Evolutionary conservation across 169 alveolate genomes (phyloP), one percentile per base, ranked within the genome.

Genomic region (Blepharisma undulans): DNA sequence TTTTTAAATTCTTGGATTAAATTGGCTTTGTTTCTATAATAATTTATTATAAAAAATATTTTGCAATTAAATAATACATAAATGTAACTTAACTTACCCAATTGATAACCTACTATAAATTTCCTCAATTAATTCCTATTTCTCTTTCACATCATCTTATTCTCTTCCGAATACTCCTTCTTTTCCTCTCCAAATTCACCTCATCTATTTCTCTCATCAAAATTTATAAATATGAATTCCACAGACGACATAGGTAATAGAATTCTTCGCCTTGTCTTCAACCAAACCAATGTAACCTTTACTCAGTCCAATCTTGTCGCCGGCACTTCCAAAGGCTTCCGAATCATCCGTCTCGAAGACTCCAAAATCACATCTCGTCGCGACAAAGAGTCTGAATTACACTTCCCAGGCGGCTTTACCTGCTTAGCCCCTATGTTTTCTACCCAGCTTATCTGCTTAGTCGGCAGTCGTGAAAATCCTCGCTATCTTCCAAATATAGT

Each of bases 371-470:
- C 48, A 22, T 25, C 48, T 21, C 22, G 34, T 32, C 27, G 89
- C 6, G 89, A 82, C 78, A 33, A 82, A 82, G 89, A 82, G 22
- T 22, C 27, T 19, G 34, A 82, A 30, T 3, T 60, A 48, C 33
- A 95, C 30, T 94, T 96, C 78, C 97, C 96, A 79, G 99, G 98
- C 18, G 98, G 99, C 25, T 94, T 98, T 74, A 97, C 98, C 16
- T 93, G 95, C 34, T 98, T 98, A 4, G 99, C 97, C 95, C 98
- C 98, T 99, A 89, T 98, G 61, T 96, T 97, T 92, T 93, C 98
- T 89, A 94, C 98, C 76, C 98, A 98, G 92, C 96, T 98, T 89
- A 88, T 98, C 79, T 99, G 98, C 7, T 86, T 98, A 22, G 99
- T 98, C 16, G 99, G 99, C 27, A 98, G 98, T 60, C 98, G 98